phyloP scores from a whole-genome alignment of 345 rosid species.

The Syzygium oleosum region DNA sequence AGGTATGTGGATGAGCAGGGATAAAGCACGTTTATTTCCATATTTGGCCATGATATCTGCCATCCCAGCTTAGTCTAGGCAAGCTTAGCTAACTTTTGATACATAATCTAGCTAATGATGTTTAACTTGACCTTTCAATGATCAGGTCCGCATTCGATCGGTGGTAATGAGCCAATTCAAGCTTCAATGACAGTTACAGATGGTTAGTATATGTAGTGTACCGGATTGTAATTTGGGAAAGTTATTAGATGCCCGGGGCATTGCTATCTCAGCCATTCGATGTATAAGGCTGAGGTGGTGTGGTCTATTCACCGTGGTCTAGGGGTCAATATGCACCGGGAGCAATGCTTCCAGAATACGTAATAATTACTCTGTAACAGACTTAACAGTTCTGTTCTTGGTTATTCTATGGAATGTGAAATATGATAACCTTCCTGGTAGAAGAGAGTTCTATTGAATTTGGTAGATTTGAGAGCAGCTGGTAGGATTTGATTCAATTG shows the following conservation, averaged over 20 bases:
- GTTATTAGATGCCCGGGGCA: neutral
- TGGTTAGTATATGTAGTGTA: conserved; percentile 35
- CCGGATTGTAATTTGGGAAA: neutral
- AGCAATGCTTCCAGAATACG: neutral
- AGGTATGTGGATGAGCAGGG: conserved; percentile 37
- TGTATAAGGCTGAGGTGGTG: neutral
- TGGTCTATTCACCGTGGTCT: neutral
- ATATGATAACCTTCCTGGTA: neutral
- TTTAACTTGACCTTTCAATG: neutral
- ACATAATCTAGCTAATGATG: neutral
- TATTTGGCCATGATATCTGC: neutral
- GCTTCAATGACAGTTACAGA: conserved; percentile 99
- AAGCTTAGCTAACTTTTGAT: neutral
- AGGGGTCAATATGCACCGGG: neutral
- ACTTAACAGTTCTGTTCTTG: neutral
- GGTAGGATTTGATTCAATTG: neutral
- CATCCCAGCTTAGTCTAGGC: neutral
- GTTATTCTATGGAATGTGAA: neutral
- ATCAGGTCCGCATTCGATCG: conserved; percentile 90
- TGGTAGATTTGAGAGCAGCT: neutral
- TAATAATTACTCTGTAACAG: neutral
- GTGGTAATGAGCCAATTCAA: conserved; percentile 84
- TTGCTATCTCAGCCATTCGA: neutral
- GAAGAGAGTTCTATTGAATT: neutral
- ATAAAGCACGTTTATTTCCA: neutral